Percentiles rank a stretch among this genome's conserved stretches.
Conservation (phyloP, 768 basidiomycete species). For the Tricholoma sp. region DNA sequence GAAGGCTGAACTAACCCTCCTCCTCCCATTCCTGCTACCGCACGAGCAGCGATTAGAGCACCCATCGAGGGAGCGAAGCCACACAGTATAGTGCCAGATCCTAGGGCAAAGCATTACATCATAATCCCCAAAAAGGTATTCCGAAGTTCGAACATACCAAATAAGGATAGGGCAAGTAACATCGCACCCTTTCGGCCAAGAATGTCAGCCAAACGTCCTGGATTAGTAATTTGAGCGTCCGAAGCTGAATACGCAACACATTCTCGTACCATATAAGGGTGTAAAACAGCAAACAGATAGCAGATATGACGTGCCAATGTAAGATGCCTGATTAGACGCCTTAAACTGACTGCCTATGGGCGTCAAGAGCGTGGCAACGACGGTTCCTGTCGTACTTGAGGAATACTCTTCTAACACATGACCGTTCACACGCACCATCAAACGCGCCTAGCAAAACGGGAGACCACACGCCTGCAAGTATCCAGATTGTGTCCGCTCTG, state of each 20-base stretch:
- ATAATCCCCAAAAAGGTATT: constrained; percentile 4
- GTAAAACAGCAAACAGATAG: constrained; percentile 89
- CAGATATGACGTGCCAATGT: constrained; percentile 86
- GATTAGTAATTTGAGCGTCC: constrained; percentile 19
- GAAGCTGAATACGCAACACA: constrained; percentile 4
- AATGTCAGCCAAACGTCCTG: constrained; percentile 81
- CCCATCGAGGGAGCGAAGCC: constrained; percentile 87
- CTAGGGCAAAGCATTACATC: constrained; percentile 30
- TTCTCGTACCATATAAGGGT: constrained; percentile 67
- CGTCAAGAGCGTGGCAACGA: constrained; percentile 80
- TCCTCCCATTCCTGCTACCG: constrained; percentile 88
- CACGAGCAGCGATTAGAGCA: constrained; percentile 70
- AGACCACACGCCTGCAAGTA: constrained; percentile 75
- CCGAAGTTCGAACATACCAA: constrained; percentile 59
- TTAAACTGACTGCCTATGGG: constrained; percentile 85
- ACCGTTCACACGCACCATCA: constrained; percentile 51
- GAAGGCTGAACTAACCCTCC: constrained; percentile 60
- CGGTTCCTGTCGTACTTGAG: constrained; percentile 49
- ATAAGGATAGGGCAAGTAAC: constrained; percentile 76
- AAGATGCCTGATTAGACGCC: constrained; percentile 74
- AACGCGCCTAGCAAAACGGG: constrained; percentile 81
- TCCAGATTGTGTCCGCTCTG: constrained; percentile 56
- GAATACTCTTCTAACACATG: constrained; percentile 5
- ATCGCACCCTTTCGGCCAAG: constrained; percentile 83
- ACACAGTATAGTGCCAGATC: constrained; percentile 79